A percentile compares a stretch with the other conserved stretches of the same genome.
These are phyloP conservation scores for Phytophthora cryptogea DNA, from an alignment of 352 stramenopile species.

Conservation along the genomic window DNA sequence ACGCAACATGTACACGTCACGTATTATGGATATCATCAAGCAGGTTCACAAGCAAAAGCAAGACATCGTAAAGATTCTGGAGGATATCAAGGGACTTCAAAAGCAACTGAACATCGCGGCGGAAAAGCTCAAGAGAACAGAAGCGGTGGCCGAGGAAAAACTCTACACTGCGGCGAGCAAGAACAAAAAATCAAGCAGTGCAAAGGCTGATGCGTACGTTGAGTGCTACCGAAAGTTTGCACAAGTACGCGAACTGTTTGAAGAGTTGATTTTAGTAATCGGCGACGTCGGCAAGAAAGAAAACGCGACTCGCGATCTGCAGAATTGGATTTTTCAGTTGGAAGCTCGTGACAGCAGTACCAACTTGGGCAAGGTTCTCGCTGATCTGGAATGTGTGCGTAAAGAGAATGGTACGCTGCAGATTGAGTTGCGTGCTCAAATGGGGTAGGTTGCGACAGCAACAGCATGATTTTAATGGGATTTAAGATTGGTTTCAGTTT, in stretches of 20 bases:
- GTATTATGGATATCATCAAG: slow-evolving; percentile 93
- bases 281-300: slow-evolving; percentile 79
- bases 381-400: slow-evolving; percentile 71
- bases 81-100: slow-evolving; percentile 77
- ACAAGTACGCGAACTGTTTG: slow-evolving; percentile 81
- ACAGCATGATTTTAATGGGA: not conserved
- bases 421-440: slow-evolving; percentile 45
- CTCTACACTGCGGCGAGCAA: slow-evolving; percentile 71
- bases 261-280: slow-evolving; percentile 73
- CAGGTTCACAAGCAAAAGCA: slow-evolving; percentile 90
- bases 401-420: slow-evolving; percentile 71
- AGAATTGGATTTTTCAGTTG: slow-evolving; percentile 86
- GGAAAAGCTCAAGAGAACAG: slow-evolving; percentile 83
- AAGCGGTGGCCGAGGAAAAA: slow-evolving; percentile 84
- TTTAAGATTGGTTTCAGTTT: not conserved
- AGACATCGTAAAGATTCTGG: slow-evolving; percentile 83
- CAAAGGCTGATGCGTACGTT: slow-evolving; percentile 50
- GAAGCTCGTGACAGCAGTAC: slow-evolving; percentile 69
- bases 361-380: slow-evolving; percentile 73
- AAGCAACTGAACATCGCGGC: slow-evolving; percentile 79
- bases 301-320: slow-evolving; percentile 71
- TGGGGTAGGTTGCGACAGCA: slow-evolving; percentile 4
- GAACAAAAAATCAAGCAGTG: slow-evolving; percentile 29
- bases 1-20: slow-evolving; percentile 85
- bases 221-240: slow-evolving; percentile 89